phyloP scores from a whole-genome alignment of 1,139 yeast species.

The Oligophagozyma castellii region DNA sequence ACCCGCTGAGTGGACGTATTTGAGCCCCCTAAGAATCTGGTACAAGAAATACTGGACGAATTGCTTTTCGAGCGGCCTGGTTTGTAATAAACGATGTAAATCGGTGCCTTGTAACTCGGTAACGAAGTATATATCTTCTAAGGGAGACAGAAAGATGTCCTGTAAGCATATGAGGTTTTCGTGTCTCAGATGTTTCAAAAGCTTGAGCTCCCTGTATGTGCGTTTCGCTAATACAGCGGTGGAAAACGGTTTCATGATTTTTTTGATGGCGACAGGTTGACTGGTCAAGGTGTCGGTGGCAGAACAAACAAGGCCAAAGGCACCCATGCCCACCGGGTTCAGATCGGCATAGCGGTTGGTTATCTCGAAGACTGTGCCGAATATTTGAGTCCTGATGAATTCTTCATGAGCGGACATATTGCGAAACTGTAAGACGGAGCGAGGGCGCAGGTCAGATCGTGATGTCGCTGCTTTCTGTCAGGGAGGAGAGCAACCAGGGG shows the following conservation, averaged over 20 bases:
- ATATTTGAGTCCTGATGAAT: slow-evolving; percentile 35
- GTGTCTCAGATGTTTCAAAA: slow-evolving; percentile 84
- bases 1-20: slow-evolving; percentile 93
- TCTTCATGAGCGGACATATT: slow-evolving; percentile 22
- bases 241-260: slow-evolving; percentile 93
- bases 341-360: slow-evolving; percentile 82
- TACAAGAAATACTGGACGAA: slow-evolving; percentile 92
- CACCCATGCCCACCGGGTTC: slow-evolving; percentile 99
- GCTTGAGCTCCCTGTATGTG: slow-evolving; percentile 87
- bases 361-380: slow-evolving; percentile 87
- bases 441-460: no score
- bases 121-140: slow-evolving; percentile 93
- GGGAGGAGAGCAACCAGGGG: no score
- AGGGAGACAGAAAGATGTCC: slow-evolving; percentile 87
- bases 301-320: slow-evolving; percentile 93
- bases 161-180: slow-evolving; percentile 88
- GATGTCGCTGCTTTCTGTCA: no score
- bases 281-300: slow-evolving; percentile 85
- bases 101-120: slow-evolving; percentile 97
- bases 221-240: slow-evolving; percentile 92
- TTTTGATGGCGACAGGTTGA: slow-evolving; percentile 93
- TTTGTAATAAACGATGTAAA: slow-evolving; percentile 75
- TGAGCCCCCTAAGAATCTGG: slow-evolving; percentile 85
- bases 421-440: no score
- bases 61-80: slow-evolving; percentile 90